Percentiles rank a stretch among this genome's conserved stretches.
Conservation (phyloP, 2,329 filamentous ascomycete species). For the Nothophaeocryptopus gaeumannii region DNA sequence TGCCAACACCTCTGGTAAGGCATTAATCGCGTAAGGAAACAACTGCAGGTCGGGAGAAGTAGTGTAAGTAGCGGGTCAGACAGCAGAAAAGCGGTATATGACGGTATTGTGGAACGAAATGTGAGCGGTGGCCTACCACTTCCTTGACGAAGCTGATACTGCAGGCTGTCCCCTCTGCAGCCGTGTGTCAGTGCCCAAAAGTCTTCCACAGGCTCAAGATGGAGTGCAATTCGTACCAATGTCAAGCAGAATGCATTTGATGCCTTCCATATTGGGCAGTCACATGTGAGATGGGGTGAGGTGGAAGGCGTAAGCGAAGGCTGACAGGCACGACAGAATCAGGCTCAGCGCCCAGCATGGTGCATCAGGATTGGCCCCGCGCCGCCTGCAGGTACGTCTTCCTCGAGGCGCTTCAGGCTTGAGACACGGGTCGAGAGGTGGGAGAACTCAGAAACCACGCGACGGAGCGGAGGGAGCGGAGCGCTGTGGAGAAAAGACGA, state of each 20-base stretch:
- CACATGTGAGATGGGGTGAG: constrained; percentile 8
- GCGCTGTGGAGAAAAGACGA: constrained; percentile 13
- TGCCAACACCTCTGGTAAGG: constrained; percentile 62
- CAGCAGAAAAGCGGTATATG: not conserved
- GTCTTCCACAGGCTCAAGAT: not conserved
- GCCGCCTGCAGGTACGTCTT: no score
- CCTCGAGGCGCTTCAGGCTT: no score
- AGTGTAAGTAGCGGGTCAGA: constrained; percentile 3
- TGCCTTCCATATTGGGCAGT: constrained; percentile 26
- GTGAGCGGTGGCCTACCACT: constrained; percentile 58
- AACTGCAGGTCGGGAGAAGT: constrained; percentile 42
- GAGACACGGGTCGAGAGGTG: no score
- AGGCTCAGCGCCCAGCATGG: no score
- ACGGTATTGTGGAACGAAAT: not conserved
- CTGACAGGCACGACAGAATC: no score
- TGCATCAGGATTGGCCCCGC: no score
- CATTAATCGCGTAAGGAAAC: constrained; percentile 72
- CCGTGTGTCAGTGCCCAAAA: constrained; percentile 8
- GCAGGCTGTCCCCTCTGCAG: constrained; percentile 74
- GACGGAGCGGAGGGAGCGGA: constrained; percentile 3
- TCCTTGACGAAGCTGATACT: constrained; percentile 83
- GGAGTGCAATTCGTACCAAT: constrained; percentile 32
- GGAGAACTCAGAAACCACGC: no score
- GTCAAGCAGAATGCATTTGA: constrained; percentile 37
- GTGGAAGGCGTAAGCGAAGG: not conserved